Evolutionary conservation across 306 rosid species (phyloP), one percentile per base, ranked within the genome.

Genomic region (Cucumis cinereus): DNA sequence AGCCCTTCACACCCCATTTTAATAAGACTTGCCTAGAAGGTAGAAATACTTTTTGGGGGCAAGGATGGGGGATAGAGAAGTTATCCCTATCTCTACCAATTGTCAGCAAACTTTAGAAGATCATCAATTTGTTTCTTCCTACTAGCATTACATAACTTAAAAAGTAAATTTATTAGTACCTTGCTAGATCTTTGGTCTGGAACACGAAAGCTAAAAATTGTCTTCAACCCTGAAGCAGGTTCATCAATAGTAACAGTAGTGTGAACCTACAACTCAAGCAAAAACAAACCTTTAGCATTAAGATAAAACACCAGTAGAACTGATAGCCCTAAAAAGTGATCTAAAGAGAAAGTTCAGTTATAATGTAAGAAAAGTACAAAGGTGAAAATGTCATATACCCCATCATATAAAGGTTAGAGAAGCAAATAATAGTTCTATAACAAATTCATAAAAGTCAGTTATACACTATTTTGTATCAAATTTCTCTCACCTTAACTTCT

Each of bases 111-210:
- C 28, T 43, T 45, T 14, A 6, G 10, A 19, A 49, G 22, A 60
- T 28, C 9, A 35, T 55, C 14, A 23, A 43, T 40, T 13, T 7
- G 55, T 0, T 22, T 11, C 12, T n/a, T 67, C 73, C 28, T 16
- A 47, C 36, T 8, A 40, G 23, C 74, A 45, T 45, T 7, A 68
- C 36, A 68, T 23, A 41, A 70, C 26, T 70, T 23, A 1, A 79
- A 30, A 75, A 28, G 74, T 14, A 49, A 70, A 45, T 69, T 24
- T 1, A 24, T 74, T 49, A 73, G 75, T 81, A 93, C 98, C 96
- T 88, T 93, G 77, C 91, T 97, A 79, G 97, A 91, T 81, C 86
- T 91, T 85, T 93, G 97, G 72, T 93, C 96, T 33, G 98, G 96
- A 70, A 84, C 86, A 78, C 84, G 86, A 49, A 94, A 90, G 84